Conservation (phyloP, 495 filamentous ascomycete species). For the Aspergillus cavernicola region DNA sequence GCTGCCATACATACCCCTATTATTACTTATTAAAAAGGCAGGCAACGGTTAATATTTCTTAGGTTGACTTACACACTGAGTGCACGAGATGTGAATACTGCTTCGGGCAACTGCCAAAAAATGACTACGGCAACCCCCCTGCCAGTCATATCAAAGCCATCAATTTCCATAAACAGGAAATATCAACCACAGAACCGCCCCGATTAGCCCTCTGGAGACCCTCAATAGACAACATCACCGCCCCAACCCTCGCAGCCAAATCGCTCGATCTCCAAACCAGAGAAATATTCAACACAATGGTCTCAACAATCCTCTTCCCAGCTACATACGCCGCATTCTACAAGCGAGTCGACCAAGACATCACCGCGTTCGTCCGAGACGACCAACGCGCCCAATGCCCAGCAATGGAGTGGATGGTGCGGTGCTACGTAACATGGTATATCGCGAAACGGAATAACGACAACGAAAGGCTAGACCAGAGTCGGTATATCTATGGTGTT, state of each 20-base stretch:
- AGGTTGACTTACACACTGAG: no score
- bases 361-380: constrained; percentile 1
- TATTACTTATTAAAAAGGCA: no score
- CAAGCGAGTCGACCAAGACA: background rate
- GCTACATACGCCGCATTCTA: background rate
- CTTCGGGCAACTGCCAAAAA: no score
- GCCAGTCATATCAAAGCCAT: no score
- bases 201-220: no score
- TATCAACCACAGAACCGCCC: no score
- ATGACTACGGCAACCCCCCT: no score
- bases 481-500: constrained; percentile 1
- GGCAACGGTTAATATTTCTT: no score
- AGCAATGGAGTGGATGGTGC: background rate
- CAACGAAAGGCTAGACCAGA: background rate
- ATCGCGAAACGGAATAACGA: background rate
- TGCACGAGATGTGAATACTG: no score
- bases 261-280: background rate
- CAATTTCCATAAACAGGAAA: no score
- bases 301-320: background rate
- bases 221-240: no score
- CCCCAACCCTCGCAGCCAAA: background rate
- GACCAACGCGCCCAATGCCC: background rate
- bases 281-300: background rate
- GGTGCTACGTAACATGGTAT: background rate
- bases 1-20: no score